Percentiles rank a stretch among this genome's conserved stretches.
phyloP scores from a whole-genome alignment of 805 yeast species.

The Alloascoidea africana region DNA sequence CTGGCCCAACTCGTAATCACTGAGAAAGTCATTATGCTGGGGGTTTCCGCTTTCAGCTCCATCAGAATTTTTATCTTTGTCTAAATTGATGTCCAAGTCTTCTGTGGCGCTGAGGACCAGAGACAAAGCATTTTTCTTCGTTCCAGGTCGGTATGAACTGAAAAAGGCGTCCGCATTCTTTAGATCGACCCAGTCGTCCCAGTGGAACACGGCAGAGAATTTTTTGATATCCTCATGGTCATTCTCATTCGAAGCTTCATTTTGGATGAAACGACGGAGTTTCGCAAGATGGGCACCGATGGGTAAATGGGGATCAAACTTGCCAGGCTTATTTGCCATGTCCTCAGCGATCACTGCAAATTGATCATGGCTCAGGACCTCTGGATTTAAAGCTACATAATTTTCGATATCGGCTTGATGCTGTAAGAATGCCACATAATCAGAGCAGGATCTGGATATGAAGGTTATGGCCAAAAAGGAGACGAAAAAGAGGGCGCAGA shows the following conservation, averaged over 20 bases:
- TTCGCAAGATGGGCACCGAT: not conserved
- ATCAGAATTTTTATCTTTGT: not conserved
- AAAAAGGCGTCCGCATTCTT: not conserved
- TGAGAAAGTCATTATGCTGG: not conserved
- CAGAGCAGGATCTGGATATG: not conserved
- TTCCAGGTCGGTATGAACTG: not conserved
- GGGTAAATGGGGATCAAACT: slow-evolving; percentile 1
- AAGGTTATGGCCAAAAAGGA: not conserved
- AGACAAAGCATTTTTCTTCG: not conserved
- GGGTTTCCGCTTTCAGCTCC: too few relatives aligned
- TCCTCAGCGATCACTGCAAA: not conserved
- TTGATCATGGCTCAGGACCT: not conserved
- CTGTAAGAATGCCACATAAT: not conserved
- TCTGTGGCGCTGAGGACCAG: not conserved
- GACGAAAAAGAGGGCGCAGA: not conserved
- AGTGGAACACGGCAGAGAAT: not conserved
- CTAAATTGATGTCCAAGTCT: not conserved
- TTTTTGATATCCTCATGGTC: not conserved
- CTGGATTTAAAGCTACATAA: not conserved
- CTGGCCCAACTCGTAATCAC: not conserved
- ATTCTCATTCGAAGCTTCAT: not conserved
- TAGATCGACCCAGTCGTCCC: slow-evolving; percentile 1
- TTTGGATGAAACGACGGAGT: not conserved
- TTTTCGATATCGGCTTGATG: not conserved
- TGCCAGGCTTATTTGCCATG: not conserved